Evolutionary conservation across 208 protist genomes (phyloP).

Genomic region (Perkinsela sp.): DNA sequence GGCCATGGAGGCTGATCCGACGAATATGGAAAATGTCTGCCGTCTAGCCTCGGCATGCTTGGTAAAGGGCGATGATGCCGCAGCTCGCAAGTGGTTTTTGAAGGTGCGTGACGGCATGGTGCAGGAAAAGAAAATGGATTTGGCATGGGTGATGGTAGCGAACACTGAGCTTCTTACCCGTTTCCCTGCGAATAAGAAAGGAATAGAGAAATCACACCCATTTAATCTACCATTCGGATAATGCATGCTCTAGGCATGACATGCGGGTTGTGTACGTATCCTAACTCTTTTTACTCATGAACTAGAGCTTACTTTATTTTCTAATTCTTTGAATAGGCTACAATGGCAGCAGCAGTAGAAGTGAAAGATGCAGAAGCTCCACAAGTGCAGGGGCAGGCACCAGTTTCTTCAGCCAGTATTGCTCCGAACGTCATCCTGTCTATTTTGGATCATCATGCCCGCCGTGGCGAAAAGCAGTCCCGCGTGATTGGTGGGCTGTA

Average conservation of each 20-base stretch:
- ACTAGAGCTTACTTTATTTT: too few relatives aligned
- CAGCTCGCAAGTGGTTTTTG: conserved; percentile 39
- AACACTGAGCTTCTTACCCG: conserved; percentile 43
- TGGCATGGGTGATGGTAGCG: conserved; percentile 33
- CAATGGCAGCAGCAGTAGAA: too few relatives aligned
- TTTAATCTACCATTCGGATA: background rate
- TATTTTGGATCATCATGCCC: background rate
- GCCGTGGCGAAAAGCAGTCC: background rate
- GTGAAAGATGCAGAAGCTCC: too few relatives aligned
- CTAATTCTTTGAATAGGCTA: too few relatives aligned
- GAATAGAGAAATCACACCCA: background rate
- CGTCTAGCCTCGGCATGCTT: conserved; percentile 44
- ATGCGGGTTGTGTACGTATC: too few relatives aligned
- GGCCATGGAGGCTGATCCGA: conserved; percentile 22
- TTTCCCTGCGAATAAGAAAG: conserved; percentile 8
- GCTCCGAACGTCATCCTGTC: background rate
- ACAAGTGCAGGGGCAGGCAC: background rate
- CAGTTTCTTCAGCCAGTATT: background rate
- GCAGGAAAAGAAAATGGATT: conserved; percentile 26
- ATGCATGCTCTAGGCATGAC: too few relatives aligned
- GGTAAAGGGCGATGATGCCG: conserved; percentile 24
- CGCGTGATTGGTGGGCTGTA: background rate
- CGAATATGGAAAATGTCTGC: conserved; percentile 37
- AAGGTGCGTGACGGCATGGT: conserved; percentile 49
- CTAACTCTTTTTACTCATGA: too few relatives aligned